A percentile compares a stretch with the other conserved stretches of the same genome.
These are phyloP conservation scores for Botryosphaeria dothidea DNA, from an alignment of 2,329 filamentous ascomycete genomes.

Conservation along the genomic window DNA sequence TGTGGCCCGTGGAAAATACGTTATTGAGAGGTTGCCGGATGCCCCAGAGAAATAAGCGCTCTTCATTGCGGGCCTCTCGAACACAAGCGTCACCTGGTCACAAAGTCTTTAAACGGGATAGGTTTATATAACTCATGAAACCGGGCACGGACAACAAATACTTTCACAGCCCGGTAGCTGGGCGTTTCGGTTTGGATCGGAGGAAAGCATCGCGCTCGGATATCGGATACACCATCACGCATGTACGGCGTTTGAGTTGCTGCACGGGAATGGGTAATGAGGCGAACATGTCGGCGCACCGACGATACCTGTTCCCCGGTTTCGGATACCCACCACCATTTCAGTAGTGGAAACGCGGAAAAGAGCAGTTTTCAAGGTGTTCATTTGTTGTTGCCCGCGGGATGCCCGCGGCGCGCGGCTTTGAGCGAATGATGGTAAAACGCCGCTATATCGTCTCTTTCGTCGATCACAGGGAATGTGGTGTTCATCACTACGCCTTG, in stretches of 20 bases:
- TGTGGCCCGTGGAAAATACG: constrained; percentile 86
- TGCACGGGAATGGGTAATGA: background rate
- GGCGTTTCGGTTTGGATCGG: constrained; percentile 4
- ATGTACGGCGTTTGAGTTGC: constrained; percentile 3
- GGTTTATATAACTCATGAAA: background rate
- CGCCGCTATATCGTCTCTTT: background rate
- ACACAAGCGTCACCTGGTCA: background rate
- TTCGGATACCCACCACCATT: background rate
- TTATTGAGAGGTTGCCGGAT: constrained; percentile 87
- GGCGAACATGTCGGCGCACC: background rate
- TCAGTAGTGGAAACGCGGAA: background rate
- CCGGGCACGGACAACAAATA: background rate
- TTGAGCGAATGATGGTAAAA: background rate
- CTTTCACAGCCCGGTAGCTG: background rate
- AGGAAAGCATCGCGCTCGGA: background rate
- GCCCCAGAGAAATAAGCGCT: constrained; percentile 64
- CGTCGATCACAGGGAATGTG: background rate
- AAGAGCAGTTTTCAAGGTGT: background rate
- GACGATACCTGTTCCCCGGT: background rate
- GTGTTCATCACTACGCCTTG: background rate
- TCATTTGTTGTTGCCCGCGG: background rate
- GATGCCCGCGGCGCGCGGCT: background rate
- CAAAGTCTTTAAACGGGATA: background rate
- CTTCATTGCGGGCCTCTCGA: background rate
- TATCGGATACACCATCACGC: background rate